Conservation (phyloP, 306 rosid genomes). For the Casuarina equisetifolia region DNA sequence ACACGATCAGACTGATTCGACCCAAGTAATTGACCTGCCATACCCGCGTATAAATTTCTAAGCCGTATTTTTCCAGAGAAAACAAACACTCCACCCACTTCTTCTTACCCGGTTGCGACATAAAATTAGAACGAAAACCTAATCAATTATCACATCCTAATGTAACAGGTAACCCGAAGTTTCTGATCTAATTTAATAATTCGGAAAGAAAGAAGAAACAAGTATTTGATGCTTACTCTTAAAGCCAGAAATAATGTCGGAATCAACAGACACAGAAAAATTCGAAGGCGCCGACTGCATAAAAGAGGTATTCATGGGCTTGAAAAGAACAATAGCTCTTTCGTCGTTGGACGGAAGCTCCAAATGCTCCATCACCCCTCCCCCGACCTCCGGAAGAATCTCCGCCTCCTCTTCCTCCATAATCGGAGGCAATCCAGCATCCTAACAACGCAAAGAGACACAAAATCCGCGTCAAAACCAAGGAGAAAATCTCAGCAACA, state of each 20-base stretch:
- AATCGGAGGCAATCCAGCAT: slow-evolving; percentile 65
- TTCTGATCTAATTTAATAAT: background rate
- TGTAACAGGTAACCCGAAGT: no score
- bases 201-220: background rate
- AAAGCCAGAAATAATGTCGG: slow-evolving; percentile 50
- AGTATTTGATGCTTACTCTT: slow-evolving; percentile 36
- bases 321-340: slow-evolving; percentile 76
- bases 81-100: background rate
- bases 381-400: background rate
- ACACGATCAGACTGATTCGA: slow-evolving; percentile 16
- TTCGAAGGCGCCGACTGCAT: slow-evolving; percentile 30
- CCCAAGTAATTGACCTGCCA: slow-evolving; percentile 45
- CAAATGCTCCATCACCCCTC: slow-evolving; percentile 27
- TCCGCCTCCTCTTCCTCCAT: slow-evolving; percentile 57
- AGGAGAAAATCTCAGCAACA: background rate
- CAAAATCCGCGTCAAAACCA: background rate
- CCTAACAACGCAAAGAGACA: slow-evolving; percentile 28
- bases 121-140: no score
- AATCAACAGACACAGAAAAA: slow-evolving; percentile 50
- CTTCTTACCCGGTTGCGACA: background rate
- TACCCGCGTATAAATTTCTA: background rate
- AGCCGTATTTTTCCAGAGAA: background rate
- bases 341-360: slow-evolving; percentile 37
- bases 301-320: slow-evolving; percentile 34
- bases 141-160: no score